Conservation (phyloP, 2,329 filamentous ascomycete genomes). For the Onygenales sp. region DNA sequence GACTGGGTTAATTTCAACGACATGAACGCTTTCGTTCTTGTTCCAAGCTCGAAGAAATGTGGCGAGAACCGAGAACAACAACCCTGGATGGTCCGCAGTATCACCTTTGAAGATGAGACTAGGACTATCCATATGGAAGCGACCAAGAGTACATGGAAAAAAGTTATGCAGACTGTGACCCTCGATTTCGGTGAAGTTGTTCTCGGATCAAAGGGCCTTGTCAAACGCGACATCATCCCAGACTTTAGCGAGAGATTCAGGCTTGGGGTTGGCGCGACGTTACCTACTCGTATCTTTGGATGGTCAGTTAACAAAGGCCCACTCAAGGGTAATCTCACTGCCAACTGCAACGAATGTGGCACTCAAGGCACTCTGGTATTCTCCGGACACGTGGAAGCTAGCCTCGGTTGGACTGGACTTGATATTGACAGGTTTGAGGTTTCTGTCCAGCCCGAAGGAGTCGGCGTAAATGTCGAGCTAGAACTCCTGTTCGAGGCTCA, state of each 20-base stretch:
- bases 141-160: conserved; percentile 5
- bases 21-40: conserved; percentile 3
- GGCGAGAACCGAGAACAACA: background rate
- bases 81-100: conserved; percentile 4
- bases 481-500: conserved; percentile 2
- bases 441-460: conserved; percentile 3
- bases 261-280: conserved; percentile 1
- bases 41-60: conserved; percentile 3
- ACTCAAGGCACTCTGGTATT: conserved; percentile 4
- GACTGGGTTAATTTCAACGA: conserved; percentile 7
- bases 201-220: conserved; percentile 2
- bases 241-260: conserved; percentile 4
- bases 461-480: background rate
- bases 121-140: conserved; percentile 1
- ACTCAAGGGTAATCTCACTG: conserved; percentile 3
- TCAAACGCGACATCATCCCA: conserved; percentile 3
- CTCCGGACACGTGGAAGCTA: conserved; percentile 6
- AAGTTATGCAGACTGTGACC: conserved; percentile 3
- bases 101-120: conserved; percentile 4
- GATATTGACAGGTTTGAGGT: conserved; percentile 6
- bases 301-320: conserved; percentile 3
- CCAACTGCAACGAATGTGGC: conserved; percentile 6
- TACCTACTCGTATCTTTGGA: conserved; percentile 2
- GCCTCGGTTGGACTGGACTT: conserved; percentile 1
- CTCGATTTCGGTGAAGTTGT: conserved; percentile 6